Evolutionary conservation across 345 rosid genomes (phyloP), one percentile per base, ranked within the genome.

Genomic region (Linum usitatissimum): DNA sequence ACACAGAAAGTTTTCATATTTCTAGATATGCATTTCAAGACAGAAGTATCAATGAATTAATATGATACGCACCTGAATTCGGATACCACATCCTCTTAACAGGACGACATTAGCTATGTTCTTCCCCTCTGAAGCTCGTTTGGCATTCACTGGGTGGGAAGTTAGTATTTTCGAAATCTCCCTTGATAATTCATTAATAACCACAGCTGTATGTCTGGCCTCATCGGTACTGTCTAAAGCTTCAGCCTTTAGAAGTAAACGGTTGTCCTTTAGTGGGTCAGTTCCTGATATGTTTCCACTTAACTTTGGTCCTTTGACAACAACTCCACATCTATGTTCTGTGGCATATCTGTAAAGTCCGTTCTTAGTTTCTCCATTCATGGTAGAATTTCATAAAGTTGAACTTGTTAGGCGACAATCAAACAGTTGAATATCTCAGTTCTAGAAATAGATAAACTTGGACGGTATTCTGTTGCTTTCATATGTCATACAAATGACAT

Each of bases 261-360:
- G 90, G 51, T 87, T 80, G 79, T 90, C 97, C 61, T 93, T 90
- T 77, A 93, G 77, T 8, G 97, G 96, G 70, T 93, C 99, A 19
- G 97, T 93, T 75, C 97, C 96, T 55, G 96, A 87, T 80, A 93
- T 87, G 72, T 90, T 93, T 62, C 97, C 96, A 64, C 97, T 93
- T 31, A 93, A 74, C 70, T 70, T 81, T 61, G 96, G 92, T 31
- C 99, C 97, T 71, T 90, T 87, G 18, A 90, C 99, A 73, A 93
- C 99, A 65, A 93, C 97, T 36, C 99, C 97, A 69, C 96, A 90
- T 79, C 96, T 82, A 63, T 93, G 97, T 68, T 93, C 97, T 34
- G 97, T 93, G 21, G 97, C 99, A 78, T 93, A 93, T 83, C 99
- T 88, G 67, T 49, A 60, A 40, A 55, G 30, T 12, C 15, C 30